Base-by-base conservation (phyloP, 176 grass and related monocot species). In the Neostapfia colusana region DNA sequence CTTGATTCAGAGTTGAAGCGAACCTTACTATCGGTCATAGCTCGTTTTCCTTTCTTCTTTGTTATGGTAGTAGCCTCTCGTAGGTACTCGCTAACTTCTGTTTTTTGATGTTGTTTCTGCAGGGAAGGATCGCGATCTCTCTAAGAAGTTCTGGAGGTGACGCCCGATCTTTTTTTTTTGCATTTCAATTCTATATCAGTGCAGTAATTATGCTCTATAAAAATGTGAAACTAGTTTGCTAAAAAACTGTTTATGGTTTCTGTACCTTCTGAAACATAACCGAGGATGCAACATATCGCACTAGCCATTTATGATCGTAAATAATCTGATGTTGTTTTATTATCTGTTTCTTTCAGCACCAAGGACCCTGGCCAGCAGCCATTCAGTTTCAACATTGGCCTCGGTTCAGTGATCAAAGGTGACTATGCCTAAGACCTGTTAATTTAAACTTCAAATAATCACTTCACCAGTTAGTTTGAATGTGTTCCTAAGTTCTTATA, bases 101-200 rank as follows among this genome's bases (percentile, higher is more conserved):
- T 54, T 73, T 17, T n/a, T 60, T 81, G 34, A 14, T 75, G 0
- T 61, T 27, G 34, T 67, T 75, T 61, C 28, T 85, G n/a, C 77
- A 95, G 95, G 95, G 55, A 99, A 99, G 87, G 83, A 95, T 68
- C 69, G 89, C 27, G 95, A 92, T 88, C 87, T 95, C 45, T 82
- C 89, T 0, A 82, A 95, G 85, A 92, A 99, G 68, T 95, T 99
- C 36, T 99, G 95, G 95, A 99, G 95, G 95, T 99, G 65, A 62
- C 10, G 42, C 13, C 51, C 4, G 10, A 18, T 76, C 34, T 55
- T n/a, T 63, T 31, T 48, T 72, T 63, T 40, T 81, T 39, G 26
- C 44, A 17, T 39, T 62, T 12, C 20, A 4, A 28, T 56, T 10
- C 26, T 54, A 38, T 54, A 27, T 55, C 15, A 12, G 13, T 68